Conservation (phyloP, 176 grass and related monocot species). For the Bonia amplexicaulis region DNA sequence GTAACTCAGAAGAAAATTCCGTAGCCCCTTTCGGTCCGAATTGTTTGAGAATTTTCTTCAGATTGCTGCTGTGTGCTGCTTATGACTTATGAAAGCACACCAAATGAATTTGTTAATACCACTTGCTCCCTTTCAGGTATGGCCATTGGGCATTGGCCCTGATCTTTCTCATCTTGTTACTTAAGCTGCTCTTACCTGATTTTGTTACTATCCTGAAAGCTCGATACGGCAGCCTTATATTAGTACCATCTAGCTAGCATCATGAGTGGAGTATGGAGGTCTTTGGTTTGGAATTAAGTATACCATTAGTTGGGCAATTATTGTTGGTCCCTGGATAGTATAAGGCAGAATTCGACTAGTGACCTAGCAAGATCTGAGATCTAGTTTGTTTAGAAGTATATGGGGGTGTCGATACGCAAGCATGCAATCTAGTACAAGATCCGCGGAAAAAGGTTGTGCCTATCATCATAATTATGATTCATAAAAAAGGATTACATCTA, state of each 20-base stretch:
- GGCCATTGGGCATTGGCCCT: neutral
- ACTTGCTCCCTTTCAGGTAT: neutral
- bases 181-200: neutral
- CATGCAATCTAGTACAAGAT: conserved; percentile 49
- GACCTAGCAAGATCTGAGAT: conserved; percentile 38
- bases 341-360: conserved; percentile 25
- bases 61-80: neutral
- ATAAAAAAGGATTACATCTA: neutral
- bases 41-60: neutral
- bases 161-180: neutral
- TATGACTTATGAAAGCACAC: neutral
- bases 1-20: neutral
- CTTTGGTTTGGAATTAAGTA: conserved; percentile 20
- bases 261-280: neutral
- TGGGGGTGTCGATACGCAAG: conserved; percentile 9
- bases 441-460: neutral
- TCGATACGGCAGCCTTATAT: conserved; percentile 4
- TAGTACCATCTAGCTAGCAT: neutral
- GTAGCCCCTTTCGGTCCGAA: neutral
- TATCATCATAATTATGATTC: neutral
- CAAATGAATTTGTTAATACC: neutral
- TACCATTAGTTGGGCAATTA: conserved; percentile 26
- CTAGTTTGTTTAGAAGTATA: conserved; percentile 10
- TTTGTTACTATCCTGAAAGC: neutral
- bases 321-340: conserved; percentile 38